phyloP scores from a whole-genome alignment of 225 moss, liverwort and hornwort species.

The Ulota crispa region DNA sequence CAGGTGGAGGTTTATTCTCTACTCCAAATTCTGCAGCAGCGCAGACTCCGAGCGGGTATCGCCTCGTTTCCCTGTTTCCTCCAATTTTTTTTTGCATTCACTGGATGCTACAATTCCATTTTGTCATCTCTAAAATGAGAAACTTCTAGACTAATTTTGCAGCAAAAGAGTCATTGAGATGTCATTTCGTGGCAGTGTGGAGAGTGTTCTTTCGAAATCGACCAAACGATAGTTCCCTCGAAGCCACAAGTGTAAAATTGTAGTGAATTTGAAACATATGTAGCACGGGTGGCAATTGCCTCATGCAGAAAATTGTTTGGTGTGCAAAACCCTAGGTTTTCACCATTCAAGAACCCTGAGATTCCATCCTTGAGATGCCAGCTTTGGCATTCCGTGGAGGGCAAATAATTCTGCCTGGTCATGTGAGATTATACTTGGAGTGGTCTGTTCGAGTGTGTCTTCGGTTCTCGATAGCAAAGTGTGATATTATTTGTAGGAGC shows the following conservation, averaged over 20 bases:
- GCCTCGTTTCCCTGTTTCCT: background rate
- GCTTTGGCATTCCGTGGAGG: background rate
- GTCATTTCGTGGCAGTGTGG: background rate
- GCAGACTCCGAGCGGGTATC: conserved; percentile 37
- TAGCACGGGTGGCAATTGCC: background rate
- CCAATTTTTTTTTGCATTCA: background rate
- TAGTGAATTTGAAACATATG: background rate
- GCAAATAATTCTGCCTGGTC: background rate
- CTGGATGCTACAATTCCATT: background rate
- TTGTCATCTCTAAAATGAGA: background rate
- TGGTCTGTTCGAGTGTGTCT: background rate
- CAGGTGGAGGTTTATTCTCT: conserved; percentile 41
- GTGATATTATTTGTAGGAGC: background rate
- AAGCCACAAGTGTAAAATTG: background rate
- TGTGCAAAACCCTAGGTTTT: background rate
- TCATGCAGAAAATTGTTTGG: background rate
- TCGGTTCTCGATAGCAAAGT: background rate
- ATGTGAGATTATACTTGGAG: background rate
- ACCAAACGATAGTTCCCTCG: background rate
- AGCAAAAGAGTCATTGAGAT: background rate
- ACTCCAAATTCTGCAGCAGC: conserved; percentile 35
- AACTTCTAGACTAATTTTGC: background rate
- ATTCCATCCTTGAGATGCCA: background rate
- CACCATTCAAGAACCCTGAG: background rate
- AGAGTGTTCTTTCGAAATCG: background rate